Evolutionary conservation across 305 asterid genomes (phyloP), one percentile per base, ranked within the genome.

Genomic region (Fraxinus albicans): DNA sequence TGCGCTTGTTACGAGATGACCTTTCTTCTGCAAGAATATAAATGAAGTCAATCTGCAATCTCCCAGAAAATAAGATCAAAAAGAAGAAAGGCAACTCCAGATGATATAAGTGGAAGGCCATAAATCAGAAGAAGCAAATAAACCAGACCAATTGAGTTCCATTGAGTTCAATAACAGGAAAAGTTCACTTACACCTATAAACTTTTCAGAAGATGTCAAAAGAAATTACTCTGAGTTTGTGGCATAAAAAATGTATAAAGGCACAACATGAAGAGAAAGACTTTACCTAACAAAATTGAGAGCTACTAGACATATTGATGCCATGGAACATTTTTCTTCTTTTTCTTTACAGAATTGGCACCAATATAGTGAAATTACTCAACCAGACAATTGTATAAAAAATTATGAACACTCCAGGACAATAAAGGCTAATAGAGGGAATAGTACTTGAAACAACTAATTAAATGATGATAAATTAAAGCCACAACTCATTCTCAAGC

Each of bases 21-120:
- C 89, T 84, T 60, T 89, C 96, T 70, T 92, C 98, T 93, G 94
- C 83, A 87, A 77, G 77, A 80, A 65, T 72, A 69, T 12, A 69
- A 29, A 69, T 69, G 40, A 69, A 69, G 40, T 69, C 74, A 69
- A 69, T 9, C 4, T 21, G 29, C 72, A 63, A 21, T 55, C 67
- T 63, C 72, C 72, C 33, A 63, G 72, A 63, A 63, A 55, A 55
- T 55, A n/a, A 55, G 65, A 53, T n/a, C 25, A 55, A 21, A 63
- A 63, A 2, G 31, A 60, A 21, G 6, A 60, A 60, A 19, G 27
- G 70, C 2, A 60, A 2, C 70, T 60, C 72, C 2, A 19, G 33
- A 58, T 58, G 13, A 21, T 19, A 58, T 7, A 7, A 58, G 8
- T 6, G 3, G 27, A 19, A 19, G 29, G 70, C 25, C 70, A 58